Conservation (phyloP, 352 stramenopile genomes). For the Blastocystis sp. region DNA sequence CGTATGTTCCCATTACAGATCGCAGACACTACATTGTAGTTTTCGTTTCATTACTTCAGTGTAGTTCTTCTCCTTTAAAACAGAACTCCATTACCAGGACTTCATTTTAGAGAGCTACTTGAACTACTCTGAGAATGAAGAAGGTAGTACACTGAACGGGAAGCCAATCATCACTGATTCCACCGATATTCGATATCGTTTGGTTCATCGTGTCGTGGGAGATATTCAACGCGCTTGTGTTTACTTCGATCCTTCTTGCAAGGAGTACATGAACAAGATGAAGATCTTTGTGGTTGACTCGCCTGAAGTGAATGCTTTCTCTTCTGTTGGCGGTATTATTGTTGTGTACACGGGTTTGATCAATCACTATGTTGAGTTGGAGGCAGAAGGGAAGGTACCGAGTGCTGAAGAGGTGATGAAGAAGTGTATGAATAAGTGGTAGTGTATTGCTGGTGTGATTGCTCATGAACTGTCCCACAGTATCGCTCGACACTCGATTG, state of each 20-base stretch:
- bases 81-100: conserved; percentile 6
- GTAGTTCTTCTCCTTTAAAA: conserved; percentile 33
- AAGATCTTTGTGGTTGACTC: conserved; percentile 29
- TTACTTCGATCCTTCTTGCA: conserved; percentile 24
- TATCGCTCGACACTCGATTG: not conserved
- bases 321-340: not conserved
- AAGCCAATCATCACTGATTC: not conserved
- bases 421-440: not conserved
- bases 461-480: conserved; percentile 17
- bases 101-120: not conserved
- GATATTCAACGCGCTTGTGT: conserved; percentile 1
- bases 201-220: not conserved
- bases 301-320: not conserved
- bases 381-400: not conserved
- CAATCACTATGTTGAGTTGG: not conserved
- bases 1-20: conserved; percentile 19
- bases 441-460: conserved; percentile 29
- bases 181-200: not conserved
- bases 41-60: not conserved
- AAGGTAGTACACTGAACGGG: not conserved
- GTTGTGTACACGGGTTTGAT: conserved; percentile 22
- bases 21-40: conserved; percentile 9
- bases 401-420: not conserved
- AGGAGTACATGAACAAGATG: conserved; percentile 29
- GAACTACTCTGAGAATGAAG: not conserved